Evolutionary conservation across 1,139 yeast genomes (phyloP).

Genomic region (Nakaseomyces delphensis): DNA sequence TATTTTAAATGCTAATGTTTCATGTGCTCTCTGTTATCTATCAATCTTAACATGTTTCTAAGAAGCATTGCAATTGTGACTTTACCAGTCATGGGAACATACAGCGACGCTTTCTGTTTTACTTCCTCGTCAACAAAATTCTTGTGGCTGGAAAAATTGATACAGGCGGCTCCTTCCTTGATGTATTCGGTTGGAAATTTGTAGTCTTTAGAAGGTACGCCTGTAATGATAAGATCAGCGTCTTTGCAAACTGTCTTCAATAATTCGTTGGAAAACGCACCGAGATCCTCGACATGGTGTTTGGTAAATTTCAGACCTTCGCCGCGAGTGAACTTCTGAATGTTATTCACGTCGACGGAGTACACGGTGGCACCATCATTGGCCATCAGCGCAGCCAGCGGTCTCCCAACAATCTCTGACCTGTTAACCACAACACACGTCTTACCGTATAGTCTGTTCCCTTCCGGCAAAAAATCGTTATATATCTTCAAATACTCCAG

Average conservation of each 20-base stretch:
- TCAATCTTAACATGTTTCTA: conserved; percentile 74
- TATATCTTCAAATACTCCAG: conserved; percentile 84
- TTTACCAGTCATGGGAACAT: conserved; percentile 93
- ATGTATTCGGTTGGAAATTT: conserved; percentile 78
- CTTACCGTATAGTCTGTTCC: conserved; percentile 88
- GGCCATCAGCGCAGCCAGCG: conserved; percentile 89
- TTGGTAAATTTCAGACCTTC: conserved; percentile 75
- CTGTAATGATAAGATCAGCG: conserved; percentile 91
- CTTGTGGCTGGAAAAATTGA: conserved; percentile 82
- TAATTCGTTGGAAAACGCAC: conserved; percentile 36
- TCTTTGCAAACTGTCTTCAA: conserved; percentile 58
- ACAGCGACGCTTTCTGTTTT: conserved; percentile 76
- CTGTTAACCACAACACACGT: conserved; percentile 84
- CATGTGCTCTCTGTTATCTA: conserved; percentile 45
- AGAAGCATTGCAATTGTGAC: conserved; percentile 91
- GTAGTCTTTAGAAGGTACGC: conserved; percentile 77
- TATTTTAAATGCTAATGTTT: too few species aligned
- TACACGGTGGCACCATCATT: conserved; percentile 96
- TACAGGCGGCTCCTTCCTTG: conserved; percentile 80
- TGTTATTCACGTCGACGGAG: conserved; percentile 79
- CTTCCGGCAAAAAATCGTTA: conserved; percentile 71
- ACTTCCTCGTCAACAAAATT: conserved; percentile 71
- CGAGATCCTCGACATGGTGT: conserved; percentile 73
- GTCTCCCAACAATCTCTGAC: conserved; percentile 94
- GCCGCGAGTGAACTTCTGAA: conserved; percentile 89